Evolutionary conservation across 1,284 basidiomycete species (phyloP).

Genomic region (Cryptococcus amylolentus): DNA sequence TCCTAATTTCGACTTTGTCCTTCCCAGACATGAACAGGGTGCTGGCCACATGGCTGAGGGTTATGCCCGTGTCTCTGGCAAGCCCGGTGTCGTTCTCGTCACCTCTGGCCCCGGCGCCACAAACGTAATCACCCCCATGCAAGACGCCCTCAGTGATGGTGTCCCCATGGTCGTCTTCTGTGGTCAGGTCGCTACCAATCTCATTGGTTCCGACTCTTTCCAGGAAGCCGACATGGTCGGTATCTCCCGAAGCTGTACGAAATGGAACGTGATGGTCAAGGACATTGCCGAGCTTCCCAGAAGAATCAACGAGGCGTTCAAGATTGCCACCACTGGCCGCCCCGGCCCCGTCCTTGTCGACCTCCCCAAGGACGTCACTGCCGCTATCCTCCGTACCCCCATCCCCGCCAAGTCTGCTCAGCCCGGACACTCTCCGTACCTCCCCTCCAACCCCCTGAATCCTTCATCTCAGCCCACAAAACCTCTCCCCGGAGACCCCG

Average conservation of each 20-base stretch:
- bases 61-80: constrained; percentile 94
- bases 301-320: constrained; percentile 98
- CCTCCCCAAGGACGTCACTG: constrained; percentile 95
- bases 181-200: constrained; percentile 96
- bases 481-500: constrained; percentile 62
- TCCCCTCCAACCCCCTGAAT: constrained; percentile 63
- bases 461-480: constrained; percentile 58
- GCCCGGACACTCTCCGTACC: constrained; percentile 71
- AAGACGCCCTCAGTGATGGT: constrained; percentile 93
- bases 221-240: constrained; percentile 97
- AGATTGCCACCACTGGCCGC: constrained; percentile 94
- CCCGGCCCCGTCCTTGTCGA: constrained; percentile 97
- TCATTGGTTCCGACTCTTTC: constrained; percentile 96
- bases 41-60: constrained; percentile 99
- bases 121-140: constrained; percentile 96
- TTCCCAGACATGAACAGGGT: constrained; percentile 95
- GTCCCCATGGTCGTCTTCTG: constrained; percentile 93
- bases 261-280: constrained; percentile 99
- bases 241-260: constrained; percentile 94
- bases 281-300: constrained; percentile 91
- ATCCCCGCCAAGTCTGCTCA: constrained; percentile 85
- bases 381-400: constrained; percentile 79
- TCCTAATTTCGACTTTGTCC: constrained; percentile 88
- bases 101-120: constrained; percentile 98
- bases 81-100: constrained; percentile 95